Base-by-base conservation (phyloP, 2,329 filamentous ascomycete species). In the Pseudomassariella vexata region DNA sequence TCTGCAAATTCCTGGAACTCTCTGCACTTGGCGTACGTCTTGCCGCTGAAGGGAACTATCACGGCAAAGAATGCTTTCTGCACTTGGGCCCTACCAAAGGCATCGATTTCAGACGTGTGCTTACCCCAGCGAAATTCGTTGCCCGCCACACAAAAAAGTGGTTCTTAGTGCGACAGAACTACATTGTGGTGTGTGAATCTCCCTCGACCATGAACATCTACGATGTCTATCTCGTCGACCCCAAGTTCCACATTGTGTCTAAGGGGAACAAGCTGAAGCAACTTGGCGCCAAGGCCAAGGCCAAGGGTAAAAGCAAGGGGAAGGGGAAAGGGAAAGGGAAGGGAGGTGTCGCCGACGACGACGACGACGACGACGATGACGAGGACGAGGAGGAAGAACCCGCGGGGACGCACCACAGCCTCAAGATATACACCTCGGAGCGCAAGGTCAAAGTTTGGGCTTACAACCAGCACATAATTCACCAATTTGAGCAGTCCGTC, bases 151-250 rank as follows among this genome's bases (percentile, higher is more conserved):
- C 79, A 39, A 86, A 88, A 12, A 95, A 95, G 57, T 98, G 92
- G 92, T 98, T 98, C 55, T 68, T 96, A 14, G 88, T 98, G n/a
- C 74, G 92, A 31, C 89, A 96, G 59, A 96, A 88, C 63, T 98
- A 98, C 52, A 82, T 98, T 38, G 90, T 95, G 26, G 95, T 90
- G 46, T 89, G 96, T n/a, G 90, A 96, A 54, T 95, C 92, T 0
- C 92, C 92, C 0, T 90, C 96, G 56, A 94, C 94, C 48, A 94
- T 96, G 84, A 90, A 95, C 50, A 94, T 96, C 20, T 95, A 95
- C 55, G 94, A 98, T 60, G 92, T 98, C 15, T 96, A 95, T 57
- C 71, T 98, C n/a, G 85, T 96, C 17, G 92, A 98, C 53, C 73
- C 84, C 2, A 82, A 85, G 48, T 98, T 98, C 60, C 70, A 75